phyloP scores from a whole-genome alignment of 805 yeast species.

The Myxozyma geophila region DNA sequence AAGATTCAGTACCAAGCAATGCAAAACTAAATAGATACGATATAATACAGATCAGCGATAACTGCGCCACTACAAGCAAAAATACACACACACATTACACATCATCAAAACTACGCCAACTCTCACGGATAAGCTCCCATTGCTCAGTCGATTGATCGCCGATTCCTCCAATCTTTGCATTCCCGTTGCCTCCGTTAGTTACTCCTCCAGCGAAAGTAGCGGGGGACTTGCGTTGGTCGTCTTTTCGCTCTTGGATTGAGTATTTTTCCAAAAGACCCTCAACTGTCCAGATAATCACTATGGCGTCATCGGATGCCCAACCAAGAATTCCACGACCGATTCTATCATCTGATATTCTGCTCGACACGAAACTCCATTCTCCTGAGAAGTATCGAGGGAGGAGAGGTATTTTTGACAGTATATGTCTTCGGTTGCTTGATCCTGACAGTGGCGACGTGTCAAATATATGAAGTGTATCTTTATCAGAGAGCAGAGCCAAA shows the following conservation, averaged over 20 bases:
- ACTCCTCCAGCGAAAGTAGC: slow-evolving; percentile 13
- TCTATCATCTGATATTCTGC: slow-evolving; percentile 52
- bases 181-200: slow-evolving; percentile 16
- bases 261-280: slow-evolving; percentile 87
- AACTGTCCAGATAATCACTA: slow-evolving; percentile 75
- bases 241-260: slow-evolving; percentile 55
- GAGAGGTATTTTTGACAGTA: slow-evolving; percentile 66
- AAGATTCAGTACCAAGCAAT: too few species aligned
- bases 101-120: slow-evolving; percentile 67
- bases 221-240: slow-evolving; percentile 17
- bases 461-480: slow-evolving; percentile 85
- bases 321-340: slow-evolving; percentile 58
- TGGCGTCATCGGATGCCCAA: slow-evolving; percentile 75
- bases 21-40: background rate
- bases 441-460: slow-evolving; percentile 51
- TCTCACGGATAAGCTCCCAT: slow-evolving; percentile 67
- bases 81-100: slow-evolving; percentile 2
- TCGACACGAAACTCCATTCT: slow-evolving; percentile 85
- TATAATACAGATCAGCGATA: background rate
- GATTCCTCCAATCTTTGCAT: slow-evolving; percentile 26
- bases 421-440: slow-evolving; percentile 57
- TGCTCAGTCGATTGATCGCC: slow-evolving; percentile 44
- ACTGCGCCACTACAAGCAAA: background rate
- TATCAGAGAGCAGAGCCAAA: slow-evolving; percentile 86
- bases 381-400: slow-evolving; percentile 77